phyloP scores from a whole-genome alignment of 2,329 filamentous ascomycete genomes.

The Beauveria pseudobassiana region DNA sequence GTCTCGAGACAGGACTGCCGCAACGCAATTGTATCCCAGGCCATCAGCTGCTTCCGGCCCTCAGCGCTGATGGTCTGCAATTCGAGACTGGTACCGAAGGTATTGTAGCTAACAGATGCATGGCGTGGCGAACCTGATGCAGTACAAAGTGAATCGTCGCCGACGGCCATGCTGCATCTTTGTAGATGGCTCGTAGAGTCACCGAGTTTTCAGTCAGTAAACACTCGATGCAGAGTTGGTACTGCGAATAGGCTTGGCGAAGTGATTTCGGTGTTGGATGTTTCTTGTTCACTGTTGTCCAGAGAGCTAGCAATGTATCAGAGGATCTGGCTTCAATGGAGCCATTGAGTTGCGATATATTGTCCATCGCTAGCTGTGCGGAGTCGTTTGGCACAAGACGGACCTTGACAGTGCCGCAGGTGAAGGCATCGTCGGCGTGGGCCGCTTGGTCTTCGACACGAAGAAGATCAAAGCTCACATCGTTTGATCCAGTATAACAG shows the following conservation, averaged over 20 bases:
- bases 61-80: neutral
- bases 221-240: neutral
- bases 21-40: neutral
- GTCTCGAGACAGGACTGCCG: neutral
- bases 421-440: neutral
- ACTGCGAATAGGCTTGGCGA: neutral
- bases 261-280: neutral
- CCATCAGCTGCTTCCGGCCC: neutral
- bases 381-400: neutral
- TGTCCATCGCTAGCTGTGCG: neutral
- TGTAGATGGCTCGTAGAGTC: neutral
- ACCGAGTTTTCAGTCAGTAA: neutral
- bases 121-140: neutral
- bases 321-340: neutral
- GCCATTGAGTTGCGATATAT: neutral
- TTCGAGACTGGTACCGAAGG: neutral
- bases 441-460: neutral
- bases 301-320: neutral
- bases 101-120: neutral
- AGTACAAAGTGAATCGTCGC: neutral
- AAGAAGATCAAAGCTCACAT: neutral
- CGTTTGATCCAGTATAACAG: neutral
- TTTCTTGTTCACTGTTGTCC: neutral
- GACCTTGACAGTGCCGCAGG: neutral
- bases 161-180: neutral